These are phyloP conservation scores for Mycena vitilis DNA, from an alignment of 768 basidiomycete genomes.

Conservation along the genomic window DNA sequence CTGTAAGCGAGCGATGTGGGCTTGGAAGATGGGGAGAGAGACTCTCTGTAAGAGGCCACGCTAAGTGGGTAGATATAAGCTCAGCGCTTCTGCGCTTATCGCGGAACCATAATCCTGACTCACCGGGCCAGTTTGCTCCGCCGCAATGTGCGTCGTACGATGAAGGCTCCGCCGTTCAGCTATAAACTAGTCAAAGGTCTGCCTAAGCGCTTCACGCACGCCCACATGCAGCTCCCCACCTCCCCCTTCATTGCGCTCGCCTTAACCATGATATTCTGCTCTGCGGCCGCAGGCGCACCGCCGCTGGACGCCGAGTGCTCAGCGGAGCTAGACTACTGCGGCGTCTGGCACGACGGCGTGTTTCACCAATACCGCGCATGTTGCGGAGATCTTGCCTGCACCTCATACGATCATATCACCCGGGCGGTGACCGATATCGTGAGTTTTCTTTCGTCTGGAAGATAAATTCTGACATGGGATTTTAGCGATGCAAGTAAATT, in stretches of 20 bases:
- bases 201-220: neutral
- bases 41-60: neutral
- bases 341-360: conserved; percentile 1
- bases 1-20: neutral
- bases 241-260: neutral
- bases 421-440: neutral
- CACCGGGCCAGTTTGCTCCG: neutral
- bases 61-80: neutral
- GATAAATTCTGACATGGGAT: neutral
- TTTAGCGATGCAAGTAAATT: conserved; percentile 3
- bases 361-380: conserved; percentile 6
- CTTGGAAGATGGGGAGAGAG: neutral
- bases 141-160: neutral
- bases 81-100: neutral
- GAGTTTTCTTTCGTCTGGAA: neutral
- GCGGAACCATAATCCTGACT: neutral
- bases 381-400: neutral
- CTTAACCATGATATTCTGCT: neutral
- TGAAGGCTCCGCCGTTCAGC: neutral
- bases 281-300: neutral
- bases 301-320: neutral
- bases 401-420: conserved; percentile 1
- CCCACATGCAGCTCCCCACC: conserved; percentile 4
- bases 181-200: neutral
- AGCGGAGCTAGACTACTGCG: neutral